phyloP scores from a whole-genome alignment of 192 early-diverging fungal species.

The Backusella tuberculispora region DNA sequence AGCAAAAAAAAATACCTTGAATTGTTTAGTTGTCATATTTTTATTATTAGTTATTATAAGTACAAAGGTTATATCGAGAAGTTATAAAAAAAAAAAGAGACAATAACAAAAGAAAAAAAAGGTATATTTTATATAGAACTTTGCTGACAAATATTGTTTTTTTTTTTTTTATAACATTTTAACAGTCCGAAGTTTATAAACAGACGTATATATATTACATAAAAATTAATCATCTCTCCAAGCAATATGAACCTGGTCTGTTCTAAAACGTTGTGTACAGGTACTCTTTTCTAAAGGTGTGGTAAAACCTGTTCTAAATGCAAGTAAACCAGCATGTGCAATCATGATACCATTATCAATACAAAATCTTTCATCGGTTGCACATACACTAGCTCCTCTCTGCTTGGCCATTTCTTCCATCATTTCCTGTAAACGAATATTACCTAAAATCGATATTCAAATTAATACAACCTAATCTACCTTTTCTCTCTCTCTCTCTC shows the following conservation, averaged over 20 bases:
- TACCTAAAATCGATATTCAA: constrained; percentile 52
- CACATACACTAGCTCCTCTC: constrained; percentile 86
- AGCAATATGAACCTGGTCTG: constrained; percentile 82
- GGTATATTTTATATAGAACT: background rate
- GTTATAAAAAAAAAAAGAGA: too few species aligned
- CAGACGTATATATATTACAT: background rate
- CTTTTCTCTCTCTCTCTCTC: background rate
- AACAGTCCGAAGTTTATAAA: background rate
- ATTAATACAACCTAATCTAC: background rate
- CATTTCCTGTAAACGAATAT: constrained; percentile 94
- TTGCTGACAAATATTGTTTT: background rate
- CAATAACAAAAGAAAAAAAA: background rate
- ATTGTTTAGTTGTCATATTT: background rate
- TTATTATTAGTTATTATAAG: background rate
- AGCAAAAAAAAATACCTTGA: background rate
- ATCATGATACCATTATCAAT: constrained; percentile 99
- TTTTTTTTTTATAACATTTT: background rate
- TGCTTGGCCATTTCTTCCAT: constrained; percentile 95
- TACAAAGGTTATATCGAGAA: too few species aligned
- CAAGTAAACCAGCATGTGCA: constrained; percentile 92
- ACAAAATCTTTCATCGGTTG: constrained; percentile 97
- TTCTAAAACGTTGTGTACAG: constrained; percentile 93
- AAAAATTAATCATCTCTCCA: constrained; percentile 62
- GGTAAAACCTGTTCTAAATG: constrained; percentile 79
- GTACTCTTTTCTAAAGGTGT: constrained; percentile 85